Evolutionary conservation across 2,329 filamentous ascomycete genomes (phyloP).

Genomic region (Talaromyces sp.): DNA sequence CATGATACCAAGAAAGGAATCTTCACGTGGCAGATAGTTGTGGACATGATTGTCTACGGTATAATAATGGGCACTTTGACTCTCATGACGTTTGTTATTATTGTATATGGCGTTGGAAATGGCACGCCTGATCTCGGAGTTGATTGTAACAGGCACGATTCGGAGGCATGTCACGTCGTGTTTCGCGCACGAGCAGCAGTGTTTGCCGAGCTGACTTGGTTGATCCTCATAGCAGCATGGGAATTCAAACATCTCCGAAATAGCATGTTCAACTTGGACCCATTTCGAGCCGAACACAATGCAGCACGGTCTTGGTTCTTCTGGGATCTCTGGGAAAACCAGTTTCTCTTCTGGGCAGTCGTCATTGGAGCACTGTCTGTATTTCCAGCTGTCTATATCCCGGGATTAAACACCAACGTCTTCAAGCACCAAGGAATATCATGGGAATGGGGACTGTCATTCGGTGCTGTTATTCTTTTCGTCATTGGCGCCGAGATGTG

Average conservation of each 20-base stretch:
- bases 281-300: conserved; percentile 41
- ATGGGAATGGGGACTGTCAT: conserved; percentile 67
- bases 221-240: conserved; percentile 71
- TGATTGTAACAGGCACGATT: conserved; percentile 51
- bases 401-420: conserved; percentile 59
- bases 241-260: conserved; percentile 70
- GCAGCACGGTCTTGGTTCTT: conserved; percentile 51
- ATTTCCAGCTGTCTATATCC: conserved; percentile 63
- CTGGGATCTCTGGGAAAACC: conserved; percentile 63
- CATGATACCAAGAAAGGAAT: conserved; percentile 50
- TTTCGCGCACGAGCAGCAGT: conserved; percentile 68
- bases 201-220: conserved; percentile 70
- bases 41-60: conserved; percentile 39
- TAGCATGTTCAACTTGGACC: conserved; percentile 64
- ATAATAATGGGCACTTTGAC: conserved; percentile 44
- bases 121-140: conserved; percentile 47
- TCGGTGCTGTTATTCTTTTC: conserved; percentile 57
- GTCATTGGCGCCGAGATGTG: conserved; percentile 60
- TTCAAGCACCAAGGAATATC: conserved; percentile 62
- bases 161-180: conserved; percentile 46
- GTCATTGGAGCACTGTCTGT: conserved; percentile 53
- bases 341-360: conserved; percentile 65
- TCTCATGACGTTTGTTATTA: conserved; percentile 33
- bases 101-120: conserved; percentile 32
- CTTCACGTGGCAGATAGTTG: conserved; percentile 36